A percentile compares a stretch with the other conserved stretches of the same genome.
phyloP scores from a whole-genome alignment of 371 early-diverging fungal genomes.

The Nematocida major region DNA sequence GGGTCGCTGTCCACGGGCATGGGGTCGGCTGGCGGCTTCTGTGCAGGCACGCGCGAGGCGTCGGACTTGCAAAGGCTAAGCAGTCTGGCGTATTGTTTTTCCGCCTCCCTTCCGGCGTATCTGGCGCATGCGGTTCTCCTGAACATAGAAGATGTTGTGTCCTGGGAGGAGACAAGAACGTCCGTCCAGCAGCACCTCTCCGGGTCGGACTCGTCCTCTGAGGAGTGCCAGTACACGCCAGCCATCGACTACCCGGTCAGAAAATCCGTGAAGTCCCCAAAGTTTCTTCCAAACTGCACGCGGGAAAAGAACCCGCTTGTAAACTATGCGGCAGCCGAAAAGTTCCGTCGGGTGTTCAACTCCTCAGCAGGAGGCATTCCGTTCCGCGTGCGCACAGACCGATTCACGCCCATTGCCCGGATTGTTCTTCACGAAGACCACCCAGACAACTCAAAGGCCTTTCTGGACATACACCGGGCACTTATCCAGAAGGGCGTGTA shows the following conservation, averaged over 20 bases:
- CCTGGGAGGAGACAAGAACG: conserved; percentile 15
- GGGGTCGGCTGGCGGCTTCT: conserved; percentile 86
- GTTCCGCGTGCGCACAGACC: conserved; percentile 22
- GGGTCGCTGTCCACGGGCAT: conserved; percentile 79
- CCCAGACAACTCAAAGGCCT: neutral
- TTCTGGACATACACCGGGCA: neutral
- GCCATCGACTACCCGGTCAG: conserved; percentile 36
- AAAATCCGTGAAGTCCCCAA: conserved; percentile 12
- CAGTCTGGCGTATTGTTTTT: conserved; percentile 85
- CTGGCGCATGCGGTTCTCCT: conserved; percentile 78
- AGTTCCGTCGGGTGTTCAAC: conserved; percentile 2
- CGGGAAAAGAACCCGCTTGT: conserved; percentile 39
- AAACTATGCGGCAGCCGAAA: neutral
- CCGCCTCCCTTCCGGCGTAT: conserved; percentile 92
- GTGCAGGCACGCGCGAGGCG: conserved; percentile 75
- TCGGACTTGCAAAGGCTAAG: conserved; percentile 87
- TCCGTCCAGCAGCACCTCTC: neutral
- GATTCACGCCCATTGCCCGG: conserved; percentile 31
- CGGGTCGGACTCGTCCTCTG: conserved; percentile 9
- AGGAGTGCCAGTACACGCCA: conserved; percentile 15
- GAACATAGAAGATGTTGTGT: conserved; percentile 67
- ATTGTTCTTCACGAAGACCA: conserved; percentile 34
- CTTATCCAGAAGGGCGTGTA: neutral
- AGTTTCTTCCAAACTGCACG: neutral
- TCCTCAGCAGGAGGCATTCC: neutral